phyloP scores from a whole-genome alignment of 305 asterid species.

The Fraxinus velutina region DNA sequence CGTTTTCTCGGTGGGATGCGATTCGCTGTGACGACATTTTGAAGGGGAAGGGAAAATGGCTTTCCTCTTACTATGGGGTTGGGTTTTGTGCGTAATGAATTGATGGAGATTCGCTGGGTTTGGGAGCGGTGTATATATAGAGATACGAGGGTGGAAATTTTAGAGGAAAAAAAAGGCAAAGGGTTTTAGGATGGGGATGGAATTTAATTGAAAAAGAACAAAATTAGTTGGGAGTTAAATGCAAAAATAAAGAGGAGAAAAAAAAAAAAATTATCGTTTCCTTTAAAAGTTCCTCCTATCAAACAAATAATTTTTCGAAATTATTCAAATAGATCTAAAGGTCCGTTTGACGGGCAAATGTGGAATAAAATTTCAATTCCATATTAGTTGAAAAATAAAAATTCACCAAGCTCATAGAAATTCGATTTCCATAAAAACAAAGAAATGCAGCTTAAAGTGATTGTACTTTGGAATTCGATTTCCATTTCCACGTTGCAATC shows the following conservation, averaged over 20 bases:
- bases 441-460: no score
- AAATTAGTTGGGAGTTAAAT: neutral
- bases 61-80: neutral
- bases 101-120: neutral
- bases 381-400: no score
- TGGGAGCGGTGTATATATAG: neutral
- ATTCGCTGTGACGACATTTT: conserved; percentile 51
- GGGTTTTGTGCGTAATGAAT: neutral
- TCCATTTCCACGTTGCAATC: no score
- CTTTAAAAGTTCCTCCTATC: neutral
- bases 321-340: no score
- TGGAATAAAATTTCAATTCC: no score
- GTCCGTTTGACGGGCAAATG: no score
- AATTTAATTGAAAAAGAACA: neutral
- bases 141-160: neutral
- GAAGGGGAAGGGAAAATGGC: neutral
- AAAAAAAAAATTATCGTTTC: neutral
- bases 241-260: neutral
- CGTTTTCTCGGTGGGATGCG: conserved; percentile 58
- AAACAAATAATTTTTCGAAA: no score
- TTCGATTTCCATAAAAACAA: no score
- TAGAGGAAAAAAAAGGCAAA: neutral
- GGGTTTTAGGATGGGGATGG: neutral
- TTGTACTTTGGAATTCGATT: no score
- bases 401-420: no score